These are phyloP conservation scores for Fusarium brevicatenulatum DNA, from an alignment of 2,329 filamentous ascomycete species.

Conservation along the genomic window DNA sequence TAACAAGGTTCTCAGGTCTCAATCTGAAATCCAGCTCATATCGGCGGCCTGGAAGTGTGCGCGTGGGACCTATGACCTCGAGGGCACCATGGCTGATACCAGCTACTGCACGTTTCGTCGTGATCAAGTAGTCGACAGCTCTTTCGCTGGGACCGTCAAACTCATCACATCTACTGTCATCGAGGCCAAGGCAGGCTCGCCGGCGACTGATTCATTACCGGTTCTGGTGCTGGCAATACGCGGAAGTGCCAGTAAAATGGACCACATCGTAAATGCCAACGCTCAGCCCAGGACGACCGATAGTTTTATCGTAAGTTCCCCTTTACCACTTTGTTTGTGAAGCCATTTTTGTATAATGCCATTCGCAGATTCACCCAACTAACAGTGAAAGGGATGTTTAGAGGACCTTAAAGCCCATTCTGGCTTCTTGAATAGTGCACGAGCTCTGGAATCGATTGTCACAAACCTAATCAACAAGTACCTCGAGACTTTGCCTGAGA, in stretches of 20 bases:
- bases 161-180: conserved; percentile 30
- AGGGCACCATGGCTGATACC: conserved; percentile 11
- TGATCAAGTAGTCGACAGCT: conserved; percentile 14
- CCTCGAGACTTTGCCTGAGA: not conserved
- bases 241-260: conserved; percentile 39
- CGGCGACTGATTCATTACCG: conserved; percentile 10
- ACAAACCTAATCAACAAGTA: conserved; percentile 10
- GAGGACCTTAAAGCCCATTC: conserved; percentile 27
- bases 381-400: not conserved
- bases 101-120: conserved; percentile 18
- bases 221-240: conserved; percentile 35
- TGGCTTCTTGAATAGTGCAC: conserved; percentile 32
- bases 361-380: not conserved
- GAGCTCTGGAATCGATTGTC: conserved; percentile 20
- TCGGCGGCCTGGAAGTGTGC: conserved; percentile 37
- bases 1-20: not conserved
- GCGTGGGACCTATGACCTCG: conserved; percentile 18
- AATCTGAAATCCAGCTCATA: conserved; percentile 28
- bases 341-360: no score
- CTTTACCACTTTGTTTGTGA: not conserved
- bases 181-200: not conserved
- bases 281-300: conserved; percentile 2
- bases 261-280: conserved; percentile 38
- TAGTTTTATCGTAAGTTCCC: conserved; percentile 31
- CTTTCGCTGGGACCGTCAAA: conserved; percentile 27